These are phyloP conservation scores for Cladophialophora bantiana DNA, from an alignment of 2,329 filamentous ascomycete genomes.

Conservation along the genomic window DNA sequence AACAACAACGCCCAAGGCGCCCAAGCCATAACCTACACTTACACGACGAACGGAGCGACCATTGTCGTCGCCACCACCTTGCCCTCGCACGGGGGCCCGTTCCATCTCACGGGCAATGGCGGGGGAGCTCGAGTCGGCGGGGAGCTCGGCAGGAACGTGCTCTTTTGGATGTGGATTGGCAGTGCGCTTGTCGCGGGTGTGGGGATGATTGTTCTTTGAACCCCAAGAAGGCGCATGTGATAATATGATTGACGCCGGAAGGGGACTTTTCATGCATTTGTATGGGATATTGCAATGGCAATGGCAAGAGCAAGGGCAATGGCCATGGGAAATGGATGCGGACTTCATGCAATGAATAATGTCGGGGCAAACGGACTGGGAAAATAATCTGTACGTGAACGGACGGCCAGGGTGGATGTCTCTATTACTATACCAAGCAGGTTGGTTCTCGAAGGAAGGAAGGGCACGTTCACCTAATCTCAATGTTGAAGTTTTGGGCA, in stretches of 20 bases:
- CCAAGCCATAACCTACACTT: constrained; percentile 17
- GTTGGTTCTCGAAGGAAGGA: too few relatives aligned
- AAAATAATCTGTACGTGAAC: too few relatives aligned
- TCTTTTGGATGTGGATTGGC: constrained; percentile 5
- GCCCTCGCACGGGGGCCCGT: constrained; percentile 8
- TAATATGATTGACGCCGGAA: too few relatives aligned
- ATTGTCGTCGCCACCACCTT: constrained; percentile 17
- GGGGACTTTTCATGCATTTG: too few relatives aligned
- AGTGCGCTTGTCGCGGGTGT: constrained; percentile 10
- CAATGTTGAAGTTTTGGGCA: too few relatives aligned
- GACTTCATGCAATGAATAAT: too few relatives aligned
- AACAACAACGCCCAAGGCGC: background rate
- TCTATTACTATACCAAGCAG: too few relatives aligned
- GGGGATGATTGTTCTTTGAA: constrained; percentile 15
- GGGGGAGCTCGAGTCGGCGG: background rate
- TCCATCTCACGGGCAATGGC: constrained; percentile 17
- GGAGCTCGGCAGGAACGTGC: background rate
- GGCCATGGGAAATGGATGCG: too few relatives aligned
- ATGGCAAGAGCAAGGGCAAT: background rate
- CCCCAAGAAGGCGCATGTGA: background rate
- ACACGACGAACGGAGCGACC: constrained; percentile 18
- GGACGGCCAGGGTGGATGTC: too few relatives aligned
- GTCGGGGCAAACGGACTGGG: too few relatives aligned
- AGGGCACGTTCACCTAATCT: too few relatives aligned
- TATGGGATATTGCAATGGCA: background rate